Evolutionary conservation across 2,329 filamentous ascomycete genomes (phyloP), one percentile per base, ranked within the genome.

Genomic region (Pleurostoma richardsiae): DNA sequence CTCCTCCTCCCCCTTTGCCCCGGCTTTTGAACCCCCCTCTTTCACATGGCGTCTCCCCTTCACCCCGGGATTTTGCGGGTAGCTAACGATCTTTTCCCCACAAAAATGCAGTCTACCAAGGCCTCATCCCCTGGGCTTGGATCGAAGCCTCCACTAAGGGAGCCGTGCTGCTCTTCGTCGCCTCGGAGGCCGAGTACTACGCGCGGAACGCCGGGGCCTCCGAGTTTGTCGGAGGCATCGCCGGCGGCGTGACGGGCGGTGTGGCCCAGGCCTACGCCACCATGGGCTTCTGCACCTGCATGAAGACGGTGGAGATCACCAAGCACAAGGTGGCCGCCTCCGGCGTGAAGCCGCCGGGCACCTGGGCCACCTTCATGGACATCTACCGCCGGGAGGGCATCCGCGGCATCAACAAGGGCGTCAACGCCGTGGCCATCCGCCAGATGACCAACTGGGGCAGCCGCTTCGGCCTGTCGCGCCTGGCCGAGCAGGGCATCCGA

Each of bases 221-320:
- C 61, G 86, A 95, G 69, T 97, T 99, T 69, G 77, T 87, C 44
- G 83, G 85, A 57, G 94, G 94, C 65, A 97, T 99, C 73, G 66
- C 78, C 30, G 94, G 94, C 62, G 94, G 94, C 70, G 90, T 99
- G 77, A 80, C 84, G 27, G 94, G 94, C 66, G 94, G 94, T 79
- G 84, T 99, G 49, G 94, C 92, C 41, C 94, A 99, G 76, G 94
- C 94, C 50, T 99, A 99, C 69, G 94, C 94, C 56, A 99, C 94
- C 68, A 99, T 99, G 92, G 94, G 94, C 58, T 99, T 99, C 84
- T 99, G 94, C 75, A 99, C 94, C 52, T 99, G 94, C 82, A 99
- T 99, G 94, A 99, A 99, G 85, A 99, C 94, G 54, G 94, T 97
- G 57, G 94, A 99, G 73, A 99, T 99, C 73, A 99, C 94, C 65